Base-by-base conservation (phyloP, 1,139 yeast species). In the Zygosaccharomyces sapae region DNA sequence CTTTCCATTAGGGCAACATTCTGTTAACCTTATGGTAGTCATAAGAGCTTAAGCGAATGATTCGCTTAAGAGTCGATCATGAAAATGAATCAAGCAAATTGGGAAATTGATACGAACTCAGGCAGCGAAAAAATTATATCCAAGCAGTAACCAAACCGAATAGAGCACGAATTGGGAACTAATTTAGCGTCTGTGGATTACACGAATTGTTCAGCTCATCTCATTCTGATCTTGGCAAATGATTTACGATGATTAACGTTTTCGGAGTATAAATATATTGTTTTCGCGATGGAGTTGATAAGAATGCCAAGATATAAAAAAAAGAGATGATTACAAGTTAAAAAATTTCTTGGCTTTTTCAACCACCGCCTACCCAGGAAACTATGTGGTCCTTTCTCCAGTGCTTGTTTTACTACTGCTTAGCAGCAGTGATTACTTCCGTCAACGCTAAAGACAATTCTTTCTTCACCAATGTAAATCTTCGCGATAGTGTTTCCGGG, bases 401-500 rank as follows among this genome's bases (percentile, higher is more conserved):
- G 12, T 16, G 27, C 5, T 5, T 38, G 22, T 19, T 29, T 18
- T 12, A 9, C n/a, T 38, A 20, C 22, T 24, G 27, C n/a, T 3
- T 24, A 9, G n/a, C n/a, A 10, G 34, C 19, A 8, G 31, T 16
- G 8, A 24, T 22, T 22, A 5, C 25, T 5, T 1, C 34, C 13
- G 40, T 6, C n/a, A 18, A 13, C 3, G 40, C 41, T 13, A 7
- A 19, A 27, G 41, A 38, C 34, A 27, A 27, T 13, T 38, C 54
- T 18, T 53, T 52, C 38, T 57, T 59, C 43, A 47, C 55, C 7
- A 49, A 45, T 40, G 51, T 63, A 4, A 49, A 55, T 25, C 12
- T 63, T 4, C 27, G 51, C 12, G 65, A 62, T 43, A 49, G 63
- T 5, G 50, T 52, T 41, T 51, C 63, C 2, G 49, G 52, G 2